phyloP scores from a whole-genome alignment of 1,284 basidiomycete genomes.

The Marasmius tenuissimus region DNA sequence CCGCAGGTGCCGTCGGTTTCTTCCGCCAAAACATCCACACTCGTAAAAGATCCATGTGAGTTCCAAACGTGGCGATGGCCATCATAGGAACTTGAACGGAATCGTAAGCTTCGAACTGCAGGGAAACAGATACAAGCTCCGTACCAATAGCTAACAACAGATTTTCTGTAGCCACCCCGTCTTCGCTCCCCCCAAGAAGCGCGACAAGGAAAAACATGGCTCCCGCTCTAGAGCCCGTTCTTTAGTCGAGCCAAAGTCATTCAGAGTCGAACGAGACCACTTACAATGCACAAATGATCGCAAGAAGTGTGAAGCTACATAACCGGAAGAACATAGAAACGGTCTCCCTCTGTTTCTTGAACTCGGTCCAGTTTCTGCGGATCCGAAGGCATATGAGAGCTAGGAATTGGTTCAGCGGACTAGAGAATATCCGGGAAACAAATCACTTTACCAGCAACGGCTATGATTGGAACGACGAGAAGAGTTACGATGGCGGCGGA shows the following conservation, averaged over 20 bases:
- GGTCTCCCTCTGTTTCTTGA: background rate
- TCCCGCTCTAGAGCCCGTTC: background rate
- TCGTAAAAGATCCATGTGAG: background rate
- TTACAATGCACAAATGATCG: background rate
- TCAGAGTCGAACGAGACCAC: background rate
- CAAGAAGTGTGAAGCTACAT: background rate
- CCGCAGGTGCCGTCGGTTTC: too few species aligned
- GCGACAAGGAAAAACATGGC: background rate
- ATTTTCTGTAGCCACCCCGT: background rate
- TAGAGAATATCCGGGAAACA: background rate
- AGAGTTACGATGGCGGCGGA: conserved; percentile 4
- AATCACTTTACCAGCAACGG: background rate
- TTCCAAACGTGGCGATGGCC: background rate
- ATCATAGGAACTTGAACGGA: background rate
- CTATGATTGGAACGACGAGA: background rate
- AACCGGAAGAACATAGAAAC: background rate
- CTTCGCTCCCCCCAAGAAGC: background rate
- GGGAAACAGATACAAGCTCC: background rate
- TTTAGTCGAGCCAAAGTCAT: background rate
- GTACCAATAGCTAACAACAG: background rate
- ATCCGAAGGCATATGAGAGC: background rate
- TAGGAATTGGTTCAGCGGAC: too few species aligned
- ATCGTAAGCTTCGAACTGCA: background rate
- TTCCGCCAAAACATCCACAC: too few species aligned
- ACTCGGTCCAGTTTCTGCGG: background rate